Percentiles rank a stretch among this genome's conserved stretches.
Evolutionary conservation across 495 filamentous ascomycete genomes (phyloP).

Genomic region (Penicillium chermesinum): DNA sequence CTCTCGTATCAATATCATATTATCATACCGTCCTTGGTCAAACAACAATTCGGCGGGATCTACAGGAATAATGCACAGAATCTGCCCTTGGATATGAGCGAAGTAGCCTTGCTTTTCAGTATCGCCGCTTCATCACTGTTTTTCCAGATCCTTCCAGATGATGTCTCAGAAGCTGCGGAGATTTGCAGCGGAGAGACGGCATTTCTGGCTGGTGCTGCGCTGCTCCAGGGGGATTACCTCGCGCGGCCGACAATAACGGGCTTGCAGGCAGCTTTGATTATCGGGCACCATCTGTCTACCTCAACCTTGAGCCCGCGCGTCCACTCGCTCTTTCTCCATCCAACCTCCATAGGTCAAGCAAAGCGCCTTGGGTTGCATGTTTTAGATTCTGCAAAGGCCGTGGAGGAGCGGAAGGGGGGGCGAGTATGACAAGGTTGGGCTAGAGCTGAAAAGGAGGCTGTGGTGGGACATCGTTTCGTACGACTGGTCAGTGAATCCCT

Average conservation of each 20-base stretch:
- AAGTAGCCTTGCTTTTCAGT: conserved; percentile 36
- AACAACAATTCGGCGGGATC: conserved; percentile 28
- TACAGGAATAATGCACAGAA: conserved; percentile 21
- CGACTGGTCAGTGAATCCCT: conserved; percentile 36
- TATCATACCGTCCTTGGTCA: conserved; percentile 22
- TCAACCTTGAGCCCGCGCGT: conserved; percentile 22
- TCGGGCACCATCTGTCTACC: conserved; percentile 30
- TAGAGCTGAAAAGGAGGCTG: conserved; percentile 37
- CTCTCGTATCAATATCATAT: conserved; percentile 39
- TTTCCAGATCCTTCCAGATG: conserved; percentile 23
- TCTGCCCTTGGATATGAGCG: conserved; percentile 14
- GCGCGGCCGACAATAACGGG: conserved; percentile 39
- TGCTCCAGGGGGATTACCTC: conserved; percentile 32
- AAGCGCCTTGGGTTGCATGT: conserved; percentile 42
- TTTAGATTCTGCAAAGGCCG: conserved; percentile 26
- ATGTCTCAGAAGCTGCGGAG: conserved; percentile 25
- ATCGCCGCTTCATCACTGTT: conserved; percentile 35
- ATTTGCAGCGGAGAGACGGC: conserved; percentile 22
- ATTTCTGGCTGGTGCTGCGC: conserved; percentile 28
- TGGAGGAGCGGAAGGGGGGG: conserved; percentile 11
- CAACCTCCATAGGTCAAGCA: conserved; percentile 31
- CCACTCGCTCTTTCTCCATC: conserved; percentile 29
- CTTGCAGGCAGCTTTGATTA: conserved; percentile 42
- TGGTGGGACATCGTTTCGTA: conserved; percentile 45
- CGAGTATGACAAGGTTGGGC: conserved; percentile 17